These are phyloP conservation scores for Santalum album DNA, from an alignment of 164 flowering plant species.

Conservation along the genomic window DNA sequence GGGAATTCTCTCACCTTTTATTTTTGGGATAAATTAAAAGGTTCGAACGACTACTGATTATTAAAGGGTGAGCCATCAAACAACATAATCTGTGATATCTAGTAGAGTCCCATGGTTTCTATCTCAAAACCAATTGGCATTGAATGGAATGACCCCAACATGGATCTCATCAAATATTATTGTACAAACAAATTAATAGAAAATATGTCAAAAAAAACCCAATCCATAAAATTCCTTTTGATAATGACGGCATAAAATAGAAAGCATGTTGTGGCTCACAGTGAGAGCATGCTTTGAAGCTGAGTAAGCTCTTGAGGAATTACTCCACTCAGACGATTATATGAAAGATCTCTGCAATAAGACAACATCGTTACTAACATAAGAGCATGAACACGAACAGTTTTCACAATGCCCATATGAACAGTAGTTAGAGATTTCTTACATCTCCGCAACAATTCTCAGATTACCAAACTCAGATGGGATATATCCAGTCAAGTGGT, in stretches of 20 bases:
- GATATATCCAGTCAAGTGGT: constrained; percentile 49
- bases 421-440: constrained; percentile 12
- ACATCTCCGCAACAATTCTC: constrained; percentile 90
- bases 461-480: constrained; percentile 90
- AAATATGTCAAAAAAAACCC: no score
- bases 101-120: no score
- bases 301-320: constrained; percentile 82
- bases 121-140: no score
- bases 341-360: constrained; percentile 64
- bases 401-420: not conserved
- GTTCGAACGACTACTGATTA: no score
- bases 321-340: constrained; percentile 57
- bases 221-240: not conserved
- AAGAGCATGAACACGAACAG: not conserved
- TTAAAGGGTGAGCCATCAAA: no score
- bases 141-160: no score
- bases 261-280: constrained; percentile 41
- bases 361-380: constrained; percentile 4
- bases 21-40: no score
- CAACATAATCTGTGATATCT: no score
- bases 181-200: no score
- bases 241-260: no score
- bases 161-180: no score
- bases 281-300: constrained; percentile 59
- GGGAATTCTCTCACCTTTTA: no score